phyloP scores from a whole-genome alignment of 2,329 filamentous ascomycete genomes.

The Neurospora crassa region DNA sequence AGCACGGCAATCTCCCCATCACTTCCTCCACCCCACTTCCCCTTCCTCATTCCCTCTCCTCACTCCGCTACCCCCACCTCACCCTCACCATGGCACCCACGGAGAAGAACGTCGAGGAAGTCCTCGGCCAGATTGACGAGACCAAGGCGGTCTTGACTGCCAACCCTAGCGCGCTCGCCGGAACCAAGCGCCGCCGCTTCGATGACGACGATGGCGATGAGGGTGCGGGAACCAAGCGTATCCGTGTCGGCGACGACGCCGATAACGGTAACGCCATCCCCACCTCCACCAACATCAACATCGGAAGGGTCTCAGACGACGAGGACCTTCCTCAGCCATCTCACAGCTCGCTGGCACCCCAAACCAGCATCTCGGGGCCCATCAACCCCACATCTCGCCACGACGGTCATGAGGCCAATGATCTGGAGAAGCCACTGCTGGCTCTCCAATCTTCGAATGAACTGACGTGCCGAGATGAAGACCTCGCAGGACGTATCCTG shows the following conservation, averaged over 20 bases:
- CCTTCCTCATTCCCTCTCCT: not conserved
- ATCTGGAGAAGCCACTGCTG: not conserved
- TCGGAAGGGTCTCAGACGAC: not conserved
- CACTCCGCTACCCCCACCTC: not conserved
- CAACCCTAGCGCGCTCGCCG: not conserved
- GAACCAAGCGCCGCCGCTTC: not conserved
- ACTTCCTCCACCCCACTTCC: not conserved
- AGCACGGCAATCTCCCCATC: not conserved
- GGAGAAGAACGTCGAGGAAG: not conserved
- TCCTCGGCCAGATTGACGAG: not conserved
- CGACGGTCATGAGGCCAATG: not conserved
- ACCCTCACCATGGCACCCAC: not conserved
- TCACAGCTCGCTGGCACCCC: not conserved
- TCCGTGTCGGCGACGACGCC: not conserved
- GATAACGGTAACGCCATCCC: not conserved
- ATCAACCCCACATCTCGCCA: not conserved
- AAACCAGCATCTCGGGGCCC: not conserved
- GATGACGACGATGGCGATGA: not conserved
- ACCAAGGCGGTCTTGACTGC: not conserved
- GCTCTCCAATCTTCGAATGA: not conserved
- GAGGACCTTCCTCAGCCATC: not conserved
- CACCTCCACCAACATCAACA: not conserved
- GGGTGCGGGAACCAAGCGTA: not conserved
- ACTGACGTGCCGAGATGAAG: not conserved
- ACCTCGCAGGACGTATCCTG: not conserved